Percentiles rank a stretch among this genome's conserved stretches.
Conservation (phyloP, 768 basidiomycete genomes). For the Lyophyllum decastes region DNA sequence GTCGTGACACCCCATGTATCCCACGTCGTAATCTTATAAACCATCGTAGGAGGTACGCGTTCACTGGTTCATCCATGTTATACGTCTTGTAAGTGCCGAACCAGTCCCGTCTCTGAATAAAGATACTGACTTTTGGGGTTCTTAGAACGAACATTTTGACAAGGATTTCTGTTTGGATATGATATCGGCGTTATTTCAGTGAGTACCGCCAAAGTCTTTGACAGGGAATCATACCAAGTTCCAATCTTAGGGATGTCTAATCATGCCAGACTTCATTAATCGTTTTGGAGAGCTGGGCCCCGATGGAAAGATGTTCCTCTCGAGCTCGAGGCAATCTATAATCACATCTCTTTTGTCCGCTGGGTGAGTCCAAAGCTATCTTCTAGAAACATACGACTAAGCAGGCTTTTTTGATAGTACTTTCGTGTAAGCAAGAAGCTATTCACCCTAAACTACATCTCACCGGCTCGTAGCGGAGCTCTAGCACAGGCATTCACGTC, state of each 20-base stretch:
- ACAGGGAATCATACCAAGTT: neutral
- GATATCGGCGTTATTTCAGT: conserved; percentile 80
- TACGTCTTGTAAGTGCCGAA: neutral
- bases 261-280: conserved; percentile 75
- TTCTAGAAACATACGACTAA: neutral
- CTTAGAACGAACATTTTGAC: neutral
- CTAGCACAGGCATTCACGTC: conserved; percentile 74
- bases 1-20: conserved; percentile 20
- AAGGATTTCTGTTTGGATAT: conserved; percentile 72
- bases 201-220: conserved; percentile 14
- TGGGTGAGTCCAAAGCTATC: conserved; percentile 44
- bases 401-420: conserved; percentile 31
- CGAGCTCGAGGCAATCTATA: conserved; percentile 68
- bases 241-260: conserved; percentile 64
- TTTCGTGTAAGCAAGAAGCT: conserved; percentile 42
- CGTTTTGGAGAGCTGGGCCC: conserved; percentile 60
- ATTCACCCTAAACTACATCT: neutral
- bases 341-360: conserved; percentile 80
- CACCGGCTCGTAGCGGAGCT: conserved; percentile 47
- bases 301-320: conserved; percentile 51
- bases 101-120: neutral
- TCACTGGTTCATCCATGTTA: neutral
- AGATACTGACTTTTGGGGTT: neutral
- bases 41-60: conserved; percentile 18
- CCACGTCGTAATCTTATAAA: neutral